Evolutionary conservation across 495 filamentous ascomycete genomes (phyloP).

Genomic region (Aspergillus avenaceus): DNA sequence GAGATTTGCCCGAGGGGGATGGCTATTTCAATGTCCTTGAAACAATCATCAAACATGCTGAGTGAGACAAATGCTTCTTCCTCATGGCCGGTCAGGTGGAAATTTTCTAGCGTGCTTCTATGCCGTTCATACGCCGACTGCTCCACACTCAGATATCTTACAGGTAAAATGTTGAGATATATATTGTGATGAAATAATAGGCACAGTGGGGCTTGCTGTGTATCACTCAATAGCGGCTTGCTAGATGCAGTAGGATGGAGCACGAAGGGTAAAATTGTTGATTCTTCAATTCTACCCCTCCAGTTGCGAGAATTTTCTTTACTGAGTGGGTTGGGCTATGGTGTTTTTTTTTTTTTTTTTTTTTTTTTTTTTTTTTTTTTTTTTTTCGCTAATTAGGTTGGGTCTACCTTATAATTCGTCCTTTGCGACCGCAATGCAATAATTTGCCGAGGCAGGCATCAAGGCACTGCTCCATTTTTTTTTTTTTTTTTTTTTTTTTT

Average conservation of each 20-base stretch:
- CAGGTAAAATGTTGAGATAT: neutral
- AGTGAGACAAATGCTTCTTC: neutral
- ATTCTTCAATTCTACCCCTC: constrained; percentile 5
- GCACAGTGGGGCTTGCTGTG: neutral
- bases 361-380: no score
- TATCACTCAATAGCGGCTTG: neutral
- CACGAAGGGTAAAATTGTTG: neutral
- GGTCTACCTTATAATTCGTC: no score
- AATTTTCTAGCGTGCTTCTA: constrained; percentile 23
- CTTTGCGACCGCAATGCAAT: neutral
- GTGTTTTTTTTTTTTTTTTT: no score
- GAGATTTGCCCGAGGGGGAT: neutral
- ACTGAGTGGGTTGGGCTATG: constrained; percentile 2
- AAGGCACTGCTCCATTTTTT: neutral
- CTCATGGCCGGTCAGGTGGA: constrained; percentile 6
- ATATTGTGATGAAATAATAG: neutral
- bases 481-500: neutral
- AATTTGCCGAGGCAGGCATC: neutral
- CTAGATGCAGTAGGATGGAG: neutral
- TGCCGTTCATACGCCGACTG: constrained; percentile 8
- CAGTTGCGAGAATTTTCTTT: constrained; percentile 13
- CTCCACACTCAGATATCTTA: constrained; percentile 8
- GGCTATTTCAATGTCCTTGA: neutral
- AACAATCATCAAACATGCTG: neutral
- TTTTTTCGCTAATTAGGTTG: neutral